phyloP scores from a whole-genome alignment of 2,329 filamentous ascomycete genomes.

The Aspergillus latus region DNA sequence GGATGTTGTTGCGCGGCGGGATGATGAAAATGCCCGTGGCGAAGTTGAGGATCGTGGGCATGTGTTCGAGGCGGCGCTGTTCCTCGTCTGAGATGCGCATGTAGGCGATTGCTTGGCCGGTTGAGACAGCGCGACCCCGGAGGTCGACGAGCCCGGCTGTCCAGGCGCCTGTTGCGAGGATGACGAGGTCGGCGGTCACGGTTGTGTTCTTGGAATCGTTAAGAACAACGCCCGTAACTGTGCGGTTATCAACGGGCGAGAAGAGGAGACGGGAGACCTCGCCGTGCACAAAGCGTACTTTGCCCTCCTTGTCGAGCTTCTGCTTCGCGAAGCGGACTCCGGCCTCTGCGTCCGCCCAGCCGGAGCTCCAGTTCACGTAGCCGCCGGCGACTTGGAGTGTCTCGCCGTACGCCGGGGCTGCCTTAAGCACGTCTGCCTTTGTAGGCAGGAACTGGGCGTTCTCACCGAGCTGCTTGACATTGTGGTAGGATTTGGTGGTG shows the following conservation, averaged over 20 bases:
- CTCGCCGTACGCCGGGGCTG: slow-evolving; percentile 37
- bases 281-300: slow-evolving; percentile 38
- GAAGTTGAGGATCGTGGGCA: slow-evolving; percentile 62
- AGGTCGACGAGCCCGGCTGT: slow-evolving; percentile 75
- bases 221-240: slow-evolving; percentile 53
- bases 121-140: slow-evolving; percentile 71
- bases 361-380: slow-evolving; percentile 49
- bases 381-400: slow-evolving; percentile 40
- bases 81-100: slow-evolving; percentile 71
- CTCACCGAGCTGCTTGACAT: slow-evolving; percentile 37
- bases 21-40: slow-evolving; percentile 56
- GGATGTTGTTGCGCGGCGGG: slow-evolving; percentile 53
- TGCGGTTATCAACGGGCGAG: slow-evolving; percentile 9
- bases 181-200: slow-evolving; percentile 67
- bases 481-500: slow-evolving; percentile 41
- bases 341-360: slow-evolving; percentile 47
- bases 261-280: slow-evolving; percentile 39
- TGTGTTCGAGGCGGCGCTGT: slow-evolving; percentile 61
- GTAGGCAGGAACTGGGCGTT: slow-evolving; percentile 36
- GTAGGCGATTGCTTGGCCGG: slow-evolving; percentile 79
- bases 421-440: slow-evolving; percentile 34
- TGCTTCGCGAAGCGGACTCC: slow-evolving; percentile 41
- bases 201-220: slow-evolving; percentile 41
- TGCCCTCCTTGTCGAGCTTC: slow-evolving; percentile 37
- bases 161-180: slow-evolving; percentile 88